A percentile compares a stretch with the other conserved stretches of the same genome.
Evolutionary conservation across 1,284 basidiomycete species (phyloP).

Genomic region (Blastosporella zonata): DNA sequence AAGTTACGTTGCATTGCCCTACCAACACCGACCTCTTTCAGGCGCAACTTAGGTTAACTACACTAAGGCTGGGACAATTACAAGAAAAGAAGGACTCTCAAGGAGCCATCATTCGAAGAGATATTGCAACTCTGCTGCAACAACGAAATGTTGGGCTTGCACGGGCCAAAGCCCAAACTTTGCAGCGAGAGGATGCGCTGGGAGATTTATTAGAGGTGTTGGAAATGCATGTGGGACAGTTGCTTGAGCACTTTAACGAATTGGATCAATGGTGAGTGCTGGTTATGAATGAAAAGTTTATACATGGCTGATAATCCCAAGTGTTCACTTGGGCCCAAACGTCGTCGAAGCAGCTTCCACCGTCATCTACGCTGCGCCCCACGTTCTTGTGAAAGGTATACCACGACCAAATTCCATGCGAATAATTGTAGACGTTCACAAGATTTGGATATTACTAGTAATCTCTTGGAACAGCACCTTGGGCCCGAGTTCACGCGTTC

Average conservation of each 20-base stretch:
- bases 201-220: slow-evolving; percentile 61
- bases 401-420: neutral
- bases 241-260: slow-evolving; percentile 57
- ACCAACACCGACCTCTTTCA: slow-evolving; percentile 26
- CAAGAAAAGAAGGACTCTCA: slow-evolving; percentile 67
- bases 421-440: slow-evolving; percentile 8
- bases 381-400: slow-evolving; percentile 56
- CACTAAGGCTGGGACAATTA: slow-evolving; percentile 63
- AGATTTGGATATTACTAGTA: slow-evolving; percentile 59
- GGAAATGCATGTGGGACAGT: slow-evolving; percentile 61
- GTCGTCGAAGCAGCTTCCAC: slow-evolving; percentile 64
- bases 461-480: slow-evolving; percentile 52
- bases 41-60: slow-evolving; percentile 61
- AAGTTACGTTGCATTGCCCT: neutral
- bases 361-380: slow-evolving; percentile 60
- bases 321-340: slow-evolving; percentile 42
- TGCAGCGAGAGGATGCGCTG: slow-evolving; percentile 60
- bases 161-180: slow-evolving; percentile 63
- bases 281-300: neutral
- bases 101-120: slow-evolving; percentile 55
- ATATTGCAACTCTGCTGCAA: slow-evolving; percentile 63
- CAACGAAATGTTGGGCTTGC: slow-evolving; percentile 60
- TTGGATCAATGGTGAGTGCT: slow-evolving; percentile 46
- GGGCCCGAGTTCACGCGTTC: slow-evolving; percentile 56
- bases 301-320: slow-evolving; percentile 19